Conservation (phyloP, 441 rosid genomes). For the Iberis amara region DNA sequence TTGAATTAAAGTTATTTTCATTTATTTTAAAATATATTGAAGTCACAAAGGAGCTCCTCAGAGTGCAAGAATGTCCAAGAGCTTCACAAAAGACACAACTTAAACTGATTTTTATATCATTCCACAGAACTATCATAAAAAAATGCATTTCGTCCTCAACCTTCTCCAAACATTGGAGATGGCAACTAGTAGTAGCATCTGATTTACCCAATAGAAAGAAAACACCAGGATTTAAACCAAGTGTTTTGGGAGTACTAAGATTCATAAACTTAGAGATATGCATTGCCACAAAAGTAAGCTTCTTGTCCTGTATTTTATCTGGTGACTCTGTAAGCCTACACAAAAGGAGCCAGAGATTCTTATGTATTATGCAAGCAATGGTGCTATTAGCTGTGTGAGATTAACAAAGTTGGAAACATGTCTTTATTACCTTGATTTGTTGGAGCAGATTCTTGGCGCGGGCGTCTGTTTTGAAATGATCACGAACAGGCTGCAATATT, state of each 20-base stretch:
- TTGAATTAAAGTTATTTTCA: too few relatives aligned
- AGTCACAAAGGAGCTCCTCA: too few relatives aligned
- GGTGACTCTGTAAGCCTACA: slow-evolving; percentile 44
- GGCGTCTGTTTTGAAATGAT: slow-evolving; percentile 58
- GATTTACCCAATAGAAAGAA: too few relatives aligned
- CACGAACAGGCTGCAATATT: slow-evolving; percentile 64
- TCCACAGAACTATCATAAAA: too few relatives aligned
- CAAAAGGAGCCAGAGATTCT: slow-evolving; percentile 1
- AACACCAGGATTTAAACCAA: slow-evolving; percentile 26
- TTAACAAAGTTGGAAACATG: neutral
- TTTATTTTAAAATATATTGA: too few relatives aligned
- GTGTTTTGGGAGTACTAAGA: neutral
- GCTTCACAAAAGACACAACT: too few relatives aligned
- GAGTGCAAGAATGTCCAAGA: too few relatives aligned
- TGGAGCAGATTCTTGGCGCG: slow-evolving; percentile 65
- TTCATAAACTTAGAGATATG: neutral
- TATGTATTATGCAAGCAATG: neutral
- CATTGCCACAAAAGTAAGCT: neutral
- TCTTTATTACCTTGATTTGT: slow-evolving; percentile 55
- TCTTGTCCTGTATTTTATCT: slow-evolving; percentile 24
- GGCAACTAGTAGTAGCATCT: too few relatives aligned
- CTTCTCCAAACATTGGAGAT: too few relatives aligned
- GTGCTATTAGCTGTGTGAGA: neutral
- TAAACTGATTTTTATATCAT: neutral
- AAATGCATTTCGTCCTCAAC: too few relatives aligned